Evolutionary conservation across 148 eudicot genomes (phyloP).

Genomic region (Vaccinium myrtillus): DNA sequence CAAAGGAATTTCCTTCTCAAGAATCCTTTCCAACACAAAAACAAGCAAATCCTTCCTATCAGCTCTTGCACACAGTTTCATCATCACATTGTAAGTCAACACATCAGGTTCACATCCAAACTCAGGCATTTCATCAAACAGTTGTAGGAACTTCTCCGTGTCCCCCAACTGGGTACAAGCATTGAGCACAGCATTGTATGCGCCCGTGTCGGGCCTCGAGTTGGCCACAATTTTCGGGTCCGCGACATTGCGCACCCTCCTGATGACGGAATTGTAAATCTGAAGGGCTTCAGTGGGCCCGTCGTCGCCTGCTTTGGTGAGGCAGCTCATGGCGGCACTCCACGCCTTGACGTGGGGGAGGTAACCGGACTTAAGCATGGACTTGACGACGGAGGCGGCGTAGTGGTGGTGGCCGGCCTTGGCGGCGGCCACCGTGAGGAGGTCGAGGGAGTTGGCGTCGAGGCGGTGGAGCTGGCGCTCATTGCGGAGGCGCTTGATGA

Average conservation of each 20-base stretch:
- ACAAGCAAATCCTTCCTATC: conserved; percentile 79
- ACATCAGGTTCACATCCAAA: conserved; percentile 68
- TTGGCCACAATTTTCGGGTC: conserved; percentile 37
- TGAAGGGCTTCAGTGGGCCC: conserved; percentile 65
- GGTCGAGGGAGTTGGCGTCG: conserved; percentile 86
- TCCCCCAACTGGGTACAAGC: conserved; percentile 87
- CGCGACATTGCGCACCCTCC: conserved; percentile 41
- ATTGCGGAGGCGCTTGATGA: conserved; percentile 75
- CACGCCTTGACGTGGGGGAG: conserved; percentile 95
- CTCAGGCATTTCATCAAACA: conserved; percentile 79
- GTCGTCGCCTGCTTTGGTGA: conserved; percentile 61
- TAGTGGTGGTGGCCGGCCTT: conserved; percentile 71
- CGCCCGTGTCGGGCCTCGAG: conserved; percentile 74
- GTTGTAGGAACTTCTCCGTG: conserved; percentile 43
- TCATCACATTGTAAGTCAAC: conserved; percentile 81
- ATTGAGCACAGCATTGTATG: conserved; percentile 81
- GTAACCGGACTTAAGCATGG: conserved; percentile 78
- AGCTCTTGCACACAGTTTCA: conserved; percentile 71
- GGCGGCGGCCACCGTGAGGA: conserved; percentile 72
- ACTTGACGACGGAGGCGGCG: conserved; percentile 69
- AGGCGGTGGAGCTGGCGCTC: conserved; percentile 88
- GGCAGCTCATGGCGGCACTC: conserved; percentile 83
- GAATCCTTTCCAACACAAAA: conserved; percentile 63
- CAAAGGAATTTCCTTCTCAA: conserved; percentile 50
- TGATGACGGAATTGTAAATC: conserved; percentile 41